phyloP scores from a whole-genome alignment of 1,284 basidiomycete genomes.

The Porogramme epimiltina region DNA sequence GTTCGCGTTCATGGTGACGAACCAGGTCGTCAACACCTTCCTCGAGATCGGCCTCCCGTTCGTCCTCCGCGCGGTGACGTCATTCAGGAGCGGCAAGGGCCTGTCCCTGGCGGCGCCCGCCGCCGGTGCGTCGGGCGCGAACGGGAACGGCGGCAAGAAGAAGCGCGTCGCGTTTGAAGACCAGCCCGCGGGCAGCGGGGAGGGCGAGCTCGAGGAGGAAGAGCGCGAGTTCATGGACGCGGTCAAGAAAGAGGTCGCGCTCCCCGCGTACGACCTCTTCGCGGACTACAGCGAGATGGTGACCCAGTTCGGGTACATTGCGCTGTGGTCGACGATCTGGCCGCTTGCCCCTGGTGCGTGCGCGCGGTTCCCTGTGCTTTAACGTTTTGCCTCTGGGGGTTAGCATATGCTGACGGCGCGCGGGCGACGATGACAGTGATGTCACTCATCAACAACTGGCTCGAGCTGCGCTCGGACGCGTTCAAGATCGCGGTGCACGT shows the following conservation, averaged over 20 bases:
- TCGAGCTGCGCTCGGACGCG: constrained; percentile 93
- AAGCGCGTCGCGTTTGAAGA: constrained; percentile 78
- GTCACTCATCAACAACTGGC: constrained; percentile 84
- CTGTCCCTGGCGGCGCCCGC: constrained; percentile 25
- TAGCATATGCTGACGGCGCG: too few relatives aligned
- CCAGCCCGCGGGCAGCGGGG: constrained; percentile 40
- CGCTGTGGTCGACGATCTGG: constrained; percentile 94
- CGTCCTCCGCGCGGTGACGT: constrained; percentile 63
- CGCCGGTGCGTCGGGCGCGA: constrained; percentile 18
- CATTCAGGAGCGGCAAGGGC: constrained; percentile 47
- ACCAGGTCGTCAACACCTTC: constrained; percentile 84
- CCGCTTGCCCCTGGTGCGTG: constrained; percentile 80
- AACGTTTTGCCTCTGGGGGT: too few relatives aligned
- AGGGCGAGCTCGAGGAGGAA: constrained; percentile 43
- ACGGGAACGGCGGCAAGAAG: constrained; percentile 41
- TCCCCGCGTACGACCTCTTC: constrained; percentile 84
- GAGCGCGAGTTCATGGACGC: constrained; percentile 77
- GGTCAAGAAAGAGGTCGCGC: constrained; percentile 75
- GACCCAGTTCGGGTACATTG: constrained; percentile 91
- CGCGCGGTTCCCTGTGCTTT: background rate
- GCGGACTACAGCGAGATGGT: constrained; percentile 96
- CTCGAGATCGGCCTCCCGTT: constrained; percentile 87
- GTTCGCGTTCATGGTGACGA: constrained; percentile 94
- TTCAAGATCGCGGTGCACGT: constrained; percentile 92
- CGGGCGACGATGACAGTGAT: constrained; percentile 45